Conservation (phyloP, 805 yeast genomes). For the Candida xyloterini region DNA sequence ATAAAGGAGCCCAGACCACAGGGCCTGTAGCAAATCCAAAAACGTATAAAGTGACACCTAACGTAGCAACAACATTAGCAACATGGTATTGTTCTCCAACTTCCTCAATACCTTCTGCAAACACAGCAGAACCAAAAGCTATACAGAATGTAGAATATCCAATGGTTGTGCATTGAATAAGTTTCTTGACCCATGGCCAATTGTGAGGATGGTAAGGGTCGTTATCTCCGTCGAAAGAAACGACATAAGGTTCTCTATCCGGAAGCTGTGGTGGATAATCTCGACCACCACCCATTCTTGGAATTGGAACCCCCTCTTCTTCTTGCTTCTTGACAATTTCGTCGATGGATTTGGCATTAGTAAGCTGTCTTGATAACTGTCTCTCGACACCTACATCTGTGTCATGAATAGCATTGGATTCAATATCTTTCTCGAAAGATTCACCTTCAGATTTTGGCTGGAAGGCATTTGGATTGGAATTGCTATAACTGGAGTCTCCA, state of each 20-base stretch:
- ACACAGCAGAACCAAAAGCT: constrained; percentile 82
- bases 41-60: constrained; percentile 81
- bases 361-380: constrained; percentile 40
- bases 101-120: constrained; percentile 55
- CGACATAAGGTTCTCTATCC: constrained; percentile 53
- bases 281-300: constrained; percentile 67
- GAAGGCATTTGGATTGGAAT: constrained; percentile 9
- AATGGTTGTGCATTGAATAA: constrained; percentile 40
- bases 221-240: constrained; percentile 70
- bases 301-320: constrained; percentile 38
- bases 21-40: constrained; percentile 95
- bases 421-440: constrained; percentile 1
- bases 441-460: constrained; percentile 7
- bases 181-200: constrained; percentile 56
- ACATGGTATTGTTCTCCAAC: constrained; percentile 55
- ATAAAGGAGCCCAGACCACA: constrained; percentile 81
- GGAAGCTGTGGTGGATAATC: constrained; percentile 62
- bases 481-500: constrained; percentile 5
- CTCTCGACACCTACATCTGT: constrained; percentile 20
- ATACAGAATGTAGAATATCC: constrained; percentile 49
- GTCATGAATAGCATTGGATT: constrained; percentile 10
- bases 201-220: constrained; percentile 83
- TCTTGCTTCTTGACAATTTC: constrained; percentile 31
- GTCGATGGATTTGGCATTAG: constrained; percentile 34
- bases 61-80: constrained; percentile 63